Conservation (phyloP, 805 yeast genomes). For the Barnettozyma sp. region DNA sequence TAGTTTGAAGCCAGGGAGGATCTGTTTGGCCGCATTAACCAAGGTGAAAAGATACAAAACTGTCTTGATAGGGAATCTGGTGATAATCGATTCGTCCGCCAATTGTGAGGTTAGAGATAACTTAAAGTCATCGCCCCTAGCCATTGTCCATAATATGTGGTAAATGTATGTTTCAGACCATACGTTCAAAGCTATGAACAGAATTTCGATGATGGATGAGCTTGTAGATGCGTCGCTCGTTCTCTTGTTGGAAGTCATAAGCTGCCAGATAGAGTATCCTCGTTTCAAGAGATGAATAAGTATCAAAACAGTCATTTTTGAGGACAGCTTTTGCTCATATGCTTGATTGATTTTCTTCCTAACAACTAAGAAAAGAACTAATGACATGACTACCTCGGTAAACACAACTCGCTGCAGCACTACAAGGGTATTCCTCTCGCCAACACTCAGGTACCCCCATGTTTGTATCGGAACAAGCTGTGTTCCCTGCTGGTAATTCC, state of each 20-base stretch:
- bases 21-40: not conserved
- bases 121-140: not conserved
- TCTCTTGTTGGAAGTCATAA: too few relatives aligned
- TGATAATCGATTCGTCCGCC: not conserved
- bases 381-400: not conserved
- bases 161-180: not conserved
- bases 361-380: not conserved
- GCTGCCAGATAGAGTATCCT: too few relatives aligned
- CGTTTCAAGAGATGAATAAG: too few relatives aligned
- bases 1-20: not conserved
- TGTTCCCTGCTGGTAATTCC: conserved; percentile 1
- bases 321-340: too few relatives aligned
- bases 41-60: not conserved
- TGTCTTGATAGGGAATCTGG: not conserved
- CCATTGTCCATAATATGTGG: not conserved
- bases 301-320: too few relatives aligned
- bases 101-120: not conserved
- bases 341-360: not conserved
- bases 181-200: not conserved
- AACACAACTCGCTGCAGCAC: not conserved
- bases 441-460: conserved; percentile 6
- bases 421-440: conserved; percentile 1
- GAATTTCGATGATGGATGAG: not conserved
- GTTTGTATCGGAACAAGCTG: not conserved
- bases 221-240: too few relatives aligned